Conservation (phyloP, 352 stramenopile species). For the Pythium dissotocum region DNA sequence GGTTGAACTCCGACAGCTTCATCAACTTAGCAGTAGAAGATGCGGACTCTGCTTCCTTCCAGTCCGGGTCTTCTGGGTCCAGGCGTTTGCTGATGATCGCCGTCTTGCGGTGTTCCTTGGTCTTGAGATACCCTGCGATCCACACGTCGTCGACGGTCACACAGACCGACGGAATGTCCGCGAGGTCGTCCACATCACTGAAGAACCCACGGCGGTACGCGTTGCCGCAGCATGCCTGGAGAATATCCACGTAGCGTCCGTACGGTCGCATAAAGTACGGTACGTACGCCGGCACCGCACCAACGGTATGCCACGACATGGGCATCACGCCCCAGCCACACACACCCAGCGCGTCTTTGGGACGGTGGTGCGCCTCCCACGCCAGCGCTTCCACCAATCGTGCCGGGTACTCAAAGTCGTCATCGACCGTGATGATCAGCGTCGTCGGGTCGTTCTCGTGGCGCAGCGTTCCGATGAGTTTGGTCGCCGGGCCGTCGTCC, state of each 20-base stretch:
- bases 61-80: conserved; percentile 61
- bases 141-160: conserved; percentile 84
- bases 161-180: conserved; percentile 64
- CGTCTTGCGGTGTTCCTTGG: conserved; percentile 52
- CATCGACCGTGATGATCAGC: conserved; percentile 80
- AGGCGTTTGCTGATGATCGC: conserved; percentile 80
- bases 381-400: conserved; percentile 61
- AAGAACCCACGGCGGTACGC: conserved; percentile 81
- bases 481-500: conserved; percentile 80
- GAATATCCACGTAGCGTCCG: conserved; percentile 76
- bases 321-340: conserved; percentile 83
- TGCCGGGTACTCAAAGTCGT: conserved; percentile 81
- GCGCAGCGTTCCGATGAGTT: conserved; percentile 65
- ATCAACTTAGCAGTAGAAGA: conserved; percentile 48
- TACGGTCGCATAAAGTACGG: conserved; percentile 78
- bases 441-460: conserved; percentile 59
- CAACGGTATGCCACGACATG: conserved; percentile 63
- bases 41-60: conserved; percentile 61
- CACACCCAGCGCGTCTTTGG: conserved; percentile 64
- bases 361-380: conserved; percentile 64
- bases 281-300: conserved; percentile 77
- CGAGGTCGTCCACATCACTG: conserved; percentile 61
- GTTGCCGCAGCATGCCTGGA: conserved; percentile 55
- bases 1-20: conserved; percentile 81
- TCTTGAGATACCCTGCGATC: conserved; percentile 79